Conservation (phyloP, 2,329 filamentous ascomycete species). For the Aspergillus fumigatiaffinis region DNA sequence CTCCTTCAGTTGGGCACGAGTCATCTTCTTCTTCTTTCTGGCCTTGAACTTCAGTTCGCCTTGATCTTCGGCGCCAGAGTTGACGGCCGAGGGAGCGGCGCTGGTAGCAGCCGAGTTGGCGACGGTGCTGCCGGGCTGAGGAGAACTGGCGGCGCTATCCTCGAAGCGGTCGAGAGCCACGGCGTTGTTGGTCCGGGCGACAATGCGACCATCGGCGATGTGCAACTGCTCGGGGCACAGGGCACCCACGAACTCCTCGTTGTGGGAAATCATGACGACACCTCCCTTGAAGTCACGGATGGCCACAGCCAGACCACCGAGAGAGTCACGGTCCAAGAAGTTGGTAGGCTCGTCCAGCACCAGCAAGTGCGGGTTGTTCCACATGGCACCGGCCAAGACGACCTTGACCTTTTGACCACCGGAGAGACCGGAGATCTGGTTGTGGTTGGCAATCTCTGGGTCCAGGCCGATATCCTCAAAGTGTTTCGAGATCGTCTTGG, state of each 20-base stretch:
- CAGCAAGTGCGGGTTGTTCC: conserved; percentile 97
- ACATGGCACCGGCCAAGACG: conserved; percentile 91
- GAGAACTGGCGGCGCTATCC: conserved; percentile 64
- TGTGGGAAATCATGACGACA: conserved; percentile 99
- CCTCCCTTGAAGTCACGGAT: conserved; percentile 98
- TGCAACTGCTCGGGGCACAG: conserved; percentile 96
- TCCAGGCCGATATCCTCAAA: conserved; percentile 96
- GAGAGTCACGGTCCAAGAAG: conserved; percentile 96
- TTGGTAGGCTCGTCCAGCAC: conserved; percentile 99
- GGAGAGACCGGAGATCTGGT: conserved; percentile 91
- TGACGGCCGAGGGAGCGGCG: conserved; percentile 62
- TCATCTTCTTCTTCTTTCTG: conserved; percentile 98
- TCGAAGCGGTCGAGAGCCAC: conserved; percentile 81
- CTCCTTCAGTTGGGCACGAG: conserved; percentile 93
- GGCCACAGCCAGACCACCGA: conserved; percentile 93
- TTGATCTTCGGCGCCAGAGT: conserved; percentile 79
- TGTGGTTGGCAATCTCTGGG: conserved; percentile 97
- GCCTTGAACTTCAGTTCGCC: conserved; percentile 77
- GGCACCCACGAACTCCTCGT: conserved; percentile 96
- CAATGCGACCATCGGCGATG: conserved; percentile 81
- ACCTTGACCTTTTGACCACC: conserved; percentile 99
- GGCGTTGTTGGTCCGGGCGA: conserved; percentile 73
- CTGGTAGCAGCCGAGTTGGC: conserved; percentile 58
- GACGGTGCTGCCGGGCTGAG: conserved; percentile 51
- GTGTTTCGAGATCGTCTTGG: conserved; percentile 92